These are phyloP conservation scores for Coemansia sp. DNA, from an alignment of 192 early-diverging fungal species.

Conservation along the genomic window DNA sequence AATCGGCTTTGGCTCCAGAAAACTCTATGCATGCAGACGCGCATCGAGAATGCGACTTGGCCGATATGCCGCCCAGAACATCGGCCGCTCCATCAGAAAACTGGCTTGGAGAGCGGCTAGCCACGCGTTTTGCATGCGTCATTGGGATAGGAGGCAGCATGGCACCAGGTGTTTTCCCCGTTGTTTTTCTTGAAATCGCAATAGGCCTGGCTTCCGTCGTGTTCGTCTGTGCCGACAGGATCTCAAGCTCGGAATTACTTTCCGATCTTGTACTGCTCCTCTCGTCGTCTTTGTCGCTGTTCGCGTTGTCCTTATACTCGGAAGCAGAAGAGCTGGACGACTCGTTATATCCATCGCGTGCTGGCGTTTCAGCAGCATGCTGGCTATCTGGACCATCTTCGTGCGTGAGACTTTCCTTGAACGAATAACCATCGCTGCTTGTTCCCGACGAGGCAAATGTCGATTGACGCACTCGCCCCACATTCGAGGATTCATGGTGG, in stretches of 20 bases:
- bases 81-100: slow-evolving; percentile 16
- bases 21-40: slow-evolving; percentile 38
- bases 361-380: not conserved
- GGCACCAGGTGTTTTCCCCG: slow-evolving; percentile 2
- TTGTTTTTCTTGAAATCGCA: slow-evolving; percentile 7
- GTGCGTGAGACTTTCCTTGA: not conserved
- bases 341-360: not conserved
- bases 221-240: not conserved
- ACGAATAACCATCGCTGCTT: slow-evolving; percentile 47
- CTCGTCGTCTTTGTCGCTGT: slow-evolving; percentile 10
- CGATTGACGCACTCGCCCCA: not conserved
- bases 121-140: slow-evolving; percentile 22
- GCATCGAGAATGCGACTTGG: slow-evolving; percentile 48
- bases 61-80: slow-evolving; percentile 8
- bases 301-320: not conserved
- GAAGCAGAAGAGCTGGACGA: not conserved
- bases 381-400: not conserved
- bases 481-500: not conserved
- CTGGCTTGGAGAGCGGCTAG: slow-evolving; percentile 33
- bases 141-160: slow-evolving; percentile 1
- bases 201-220: not conserved
- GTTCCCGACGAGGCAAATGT: slow-evolving; percentile 11
- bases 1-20: slow-evolving; percentile 15
- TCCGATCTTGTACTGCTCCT: slow-evolving; percentile 43
- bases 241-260: slow-evolving; percentile 38